phyloP scores from a whole-genome alignment of 2,329 filamentous ascomycete species.

The Aureobasidium sp. region DNA sequence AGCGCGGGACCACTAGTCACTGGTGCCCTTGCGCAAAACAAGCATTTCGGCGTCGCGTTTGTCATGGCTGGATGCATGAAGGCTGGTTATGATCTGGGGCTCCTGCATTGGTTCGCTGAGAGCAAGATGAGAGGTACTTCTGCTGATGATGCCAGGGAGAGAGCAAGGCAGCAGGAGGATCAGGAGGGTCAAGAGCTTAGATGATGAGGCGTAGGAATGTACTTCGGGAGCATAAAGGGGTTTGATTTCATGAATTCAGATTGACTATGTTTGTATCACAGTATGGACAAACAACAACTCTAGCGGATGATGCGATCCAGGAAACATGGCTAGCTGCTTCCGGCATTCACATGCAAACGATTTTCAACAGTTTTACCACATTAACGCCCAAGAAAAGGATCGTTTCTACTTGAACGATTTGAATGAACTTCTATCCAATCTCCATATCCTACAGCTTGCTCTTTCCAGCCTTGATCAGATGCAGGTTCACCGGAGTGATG shows the following conservation, averaged over 20 bases:
- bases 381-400: background rate
- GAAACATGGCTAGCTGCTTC: no score
- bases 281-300: background rate
- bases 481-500: slow-evolving; percentile 3
- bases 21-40: slow-evolving; percentile 49
- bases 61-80: slow-evolving; percentile 55
- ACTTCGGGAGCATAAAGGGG: background rate
- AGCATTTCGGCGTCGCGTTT: slow-evolving; percentile 55
- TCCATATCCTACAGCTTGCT: background rate
- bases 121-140: background rate
- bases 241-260: background rate
- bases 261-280: background rate
- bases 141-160: slow-evolving; percentile 6
- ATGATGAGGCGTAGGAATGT: background rate
- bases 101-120: slow-evolving; percentile 23
- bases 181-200: slow-evolving; percentile 2
- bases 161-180: slow-evolving; percentile 2
- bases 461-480: slow-evolving; percentile 7
- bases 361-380: no score
- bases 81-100: slow-evolving; percentile 35
- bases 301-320: background rate
- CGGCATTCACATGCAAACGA: background rate
- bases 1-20: slow-evolving; percentile 55
- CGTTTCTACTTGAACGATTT: background rate
- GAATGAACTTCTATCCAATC: no score